A percentile compares a stretch with the other conserved stretches of the same genome.
Evolutionary conservation across 2,329 filamentous ascomycete species (phyloP).

Genomic region (Diaporthe destruens): DNA sequence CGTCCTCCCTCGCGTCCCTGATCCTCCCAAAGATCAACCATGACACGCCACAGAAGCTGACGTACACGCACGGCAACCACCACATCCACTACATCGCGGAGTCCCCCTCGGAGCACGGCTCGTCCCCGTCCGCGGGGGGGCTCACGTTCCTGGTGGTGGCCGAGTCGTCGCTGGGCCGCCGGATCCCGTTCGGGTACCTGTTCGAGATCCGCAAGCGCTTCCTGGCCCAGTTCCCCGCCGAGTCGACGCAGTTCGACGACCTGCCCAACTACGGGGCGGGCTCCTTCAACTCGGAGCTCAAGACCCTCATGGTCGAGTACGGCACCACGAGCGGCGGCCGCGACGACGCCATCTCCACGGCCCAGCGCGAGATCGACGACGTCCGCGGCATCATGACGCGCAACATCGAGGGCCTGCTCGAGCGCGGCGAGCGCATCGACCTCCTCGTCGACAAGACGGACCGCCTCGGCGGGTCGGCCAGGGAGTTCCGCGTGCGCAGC

Average conservation of each 20-base stretch:
- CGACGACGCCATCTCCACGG: conserved; percentile 85
- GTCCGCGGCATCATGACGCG: conserved; percentile 94
- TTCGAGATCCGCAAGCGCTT: conserved; percentile 92
- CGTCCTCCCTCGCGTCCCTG: conserved; percentile 88
- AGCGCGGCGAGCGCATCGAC: conserved; percentile 93
- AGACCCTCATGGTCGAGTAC: conserved; percentile 83
- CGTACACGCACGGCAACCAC: conserved; percentile 90
- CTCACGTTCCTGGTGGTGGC: conserved; percentile 94
- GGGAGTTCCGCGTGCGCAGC: conserved; percentile 90
- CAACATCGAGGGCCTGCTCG: conserved; percentile 90
- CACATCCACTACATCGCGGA: conserved; percentile 97
- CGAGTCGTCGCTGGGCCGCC: conserved; percentile 82
- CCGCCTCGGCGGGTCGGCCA: conserved; percentile 85
- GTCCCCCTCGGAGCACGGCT: conserved; percentile 75
- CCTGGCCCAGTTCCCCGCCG: conserved; percentile 75
- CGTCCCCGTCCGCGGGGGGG: conserved; percentile 74
- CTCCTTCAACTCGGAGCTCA: conserved; percentile 85
- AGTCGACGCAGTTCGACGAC: conserved; percentile 77
- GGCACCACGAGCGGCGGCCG: conserved; percentile 81
- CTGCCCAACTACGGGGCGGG: conserved; percentile 92
- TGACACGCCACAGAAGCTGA: conserved; percentile 84
- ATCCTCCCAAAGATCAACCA: conserved; percentile 97
- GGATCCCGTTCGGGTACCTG: conserved; percentile 93
- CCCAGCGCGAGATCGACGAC: conserved; percentile 91
- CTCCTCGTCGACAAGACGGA: conserved; percentile 97